Base-by-base conservation (phyloP, 345 rosid genomes). In the Rhizophora apiculata region DNA sequence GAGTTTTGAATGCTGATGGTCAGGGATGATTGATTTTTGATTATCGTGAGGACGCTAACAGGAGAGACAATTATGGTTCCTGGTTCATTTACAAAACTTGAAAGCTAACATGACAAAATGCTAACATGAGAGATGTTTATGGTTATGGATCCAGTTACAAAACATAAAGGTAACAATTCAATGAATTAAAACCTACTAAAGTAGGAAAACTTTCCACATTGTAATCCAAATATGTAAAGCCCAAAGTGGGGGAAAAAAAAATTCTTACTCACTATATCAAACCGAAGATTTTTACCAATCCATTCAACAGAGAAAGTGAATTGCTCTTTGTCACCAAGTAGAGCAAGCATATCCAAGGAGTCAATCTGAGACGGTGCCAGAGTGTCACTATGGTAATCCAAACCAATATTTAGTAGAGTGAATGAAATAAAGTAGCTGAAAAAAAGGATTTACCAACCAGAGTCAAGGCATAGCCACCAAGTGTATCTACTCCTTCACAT, bases 401-500 rank as follows among this genome's bases (percentile, higher is more conserved):
- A 60, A 8, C 51, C 69, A 82, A 58, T 9, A 54, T 70, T 78
- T 9, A 70, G 53, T 15, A 52, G n/a, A 68, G 67, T 18, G 71
- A 46, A 64, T 65, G 46, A 22, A 29, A 31, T 11, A 29, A 63
- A 31, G 57, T 55, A 15, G 61, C 18, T 13, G 21, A 37, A 36
- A 68, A 39, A 51, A 30, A 21, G 26, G 16, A 10, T 15, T 11
- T 65, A 58, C 70, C 57, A 82, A 90, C 99, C 96, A 95, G 73
- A 10, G 97, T 92, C 82, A 95, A 82, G 60, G 97, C 99, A 85
- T 95, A 95, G 78, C 93, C 94, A 76, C 98, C 99, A 75, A 95
- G 85, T 0, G 92, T 80, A 78, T 95, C 96, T 87, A 90, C 99
- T 67, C 99, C 99, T 74, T 75, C 78, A 78, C 99, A 92, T 1